Evolutionary conservation across 257 asterid genomes (phyloP).

Genomic region (Gentiana dahurica): DNA sequence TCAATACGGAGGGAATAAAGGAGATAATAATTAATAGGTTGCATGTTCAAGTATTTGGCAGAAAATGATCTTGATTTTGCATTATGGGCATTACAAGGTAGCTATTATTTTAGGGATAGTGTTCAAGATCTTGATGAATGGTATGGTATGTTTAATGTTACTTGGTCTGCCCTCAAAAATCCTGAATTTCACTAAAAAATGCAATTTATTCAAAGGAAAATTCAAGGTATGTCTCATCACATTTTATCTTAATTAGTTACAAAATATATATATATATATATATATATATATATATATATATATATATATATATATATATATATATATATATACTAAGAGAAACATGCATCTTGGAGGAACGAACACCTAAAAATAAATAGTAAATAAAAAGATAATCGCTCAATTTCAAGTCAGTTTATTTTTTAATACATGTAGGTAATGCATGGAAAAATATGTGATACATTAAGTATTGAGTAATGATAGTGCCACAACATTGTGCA

Average conservation of each 20-base stretch:
- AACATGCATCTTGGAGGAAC: no score
- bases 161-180: slow-evolving; percentile 42
- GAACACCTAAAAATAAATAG: no score
- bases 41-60: slow-evolving; percentile 38
- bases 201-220: slow-evolving; percentile 31
- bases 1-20: slow-evolving; percentile 31
- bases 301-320: no score
- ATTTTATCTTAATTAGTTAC: not conserved
- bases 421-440: no score
- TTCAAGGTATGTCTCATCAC: slow-evolving; percentile 36
- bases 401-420: no score
- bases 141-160: slow-evolving; percentile 37
- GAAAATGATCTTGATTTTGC: slow-evolving; percentile 68
- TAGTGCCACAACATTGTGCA: no score
- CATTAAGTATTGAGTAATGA: no score
- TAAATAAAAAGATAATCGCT: no score
- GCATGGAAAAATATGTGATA: no score
- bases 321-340: no score
- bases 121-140: slow-evolving; percentile 20
- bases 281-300: no score
- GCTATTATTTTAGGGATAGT: slow-evolving; percentile 42
- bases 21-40: slow-evolving; percentile 42
- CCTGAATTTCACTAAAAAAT: slow-evolving; percentile 25
- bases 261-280: no score
- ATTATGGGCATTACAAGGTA: slow-evolving; percentile 67